phyloP scores from a whole-genome alignment of 1,284 basidiomycete species.

The Cutaneotrichosporon dermatis region DNA sequence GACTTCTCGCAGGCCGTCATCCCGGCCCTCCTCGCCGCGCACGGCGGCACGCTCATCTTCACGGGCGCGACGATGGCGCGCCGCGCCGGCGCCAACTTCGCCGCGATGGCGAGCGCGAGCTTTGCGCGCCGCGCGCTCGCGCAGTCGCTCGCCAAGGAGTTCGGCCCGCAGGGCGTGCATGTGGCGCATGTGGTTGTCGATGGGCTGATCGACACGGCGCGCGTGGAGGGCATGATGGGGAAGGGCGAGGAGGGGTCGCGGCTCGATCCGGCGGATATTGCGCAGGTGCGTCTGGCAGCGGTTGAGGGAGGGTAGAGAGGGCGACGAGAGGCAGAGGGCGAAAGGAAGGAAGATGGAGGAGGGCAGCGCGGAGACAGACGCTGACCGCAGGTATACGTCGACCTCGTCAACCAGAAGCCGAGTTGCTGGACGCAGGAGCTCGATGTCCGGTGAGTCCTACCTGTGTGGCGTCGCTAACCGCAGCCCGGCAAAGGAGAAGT shows the following conservation, averaged over 20 bases:
- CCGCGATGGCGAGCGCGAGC: constrained; percentile 33
- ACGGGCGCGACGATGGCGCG: constrained; percentile 44
- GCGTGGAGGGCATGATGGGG: constrained; percentile 24
- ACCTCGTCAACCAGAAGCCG: constrained; percentile 41
- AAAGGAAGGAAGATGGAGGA: too few relatives aligned
- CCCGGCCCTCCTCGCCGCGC: constrained; percentile 28
- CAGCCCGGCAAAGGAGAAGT: constrained; percentile 15
- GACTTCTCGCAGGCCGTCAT: constrained; percentile 38
- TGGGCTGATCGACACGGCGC: constrained; percentile 42
- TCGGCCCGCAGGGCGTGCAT: constrained; percentile 49
- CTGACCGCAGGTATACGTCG: constrained; percentile 30
- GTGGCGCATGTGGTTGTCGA: constrained; percentile 50
- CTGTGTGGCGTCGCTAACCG: neutral
- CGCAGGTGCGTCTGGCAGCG: neutral
- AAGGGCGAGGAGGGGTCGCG: constrained; percentile 24
- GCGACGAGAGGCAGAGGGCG: too few relatives aligned
- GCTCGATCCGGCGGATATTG: constrained; percentile 14
- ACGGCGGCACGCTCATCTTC: constrained; percentile 40
- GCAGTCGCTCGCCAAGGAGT: constrained; percentile 48
- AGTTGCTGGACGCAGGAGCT: constrained; percentile 46
- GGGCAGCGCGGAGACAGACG: too few relatives aligned
- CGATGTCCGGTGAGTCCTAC: constrained; percentile 20
- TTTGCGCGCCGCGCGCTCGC: constrained; percentile 38
- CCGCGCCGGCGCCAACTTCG: constrained; percentile 33
- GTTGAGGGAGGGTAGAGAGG: too few relatives aligned